Percentiles rank a stretch among this genome's conserved stretches.
Evolutionary conservation across 2,329 filamentous ascomycete genomes (phyloP).

Genomic region (Diaporthe australafricana): DNA sequence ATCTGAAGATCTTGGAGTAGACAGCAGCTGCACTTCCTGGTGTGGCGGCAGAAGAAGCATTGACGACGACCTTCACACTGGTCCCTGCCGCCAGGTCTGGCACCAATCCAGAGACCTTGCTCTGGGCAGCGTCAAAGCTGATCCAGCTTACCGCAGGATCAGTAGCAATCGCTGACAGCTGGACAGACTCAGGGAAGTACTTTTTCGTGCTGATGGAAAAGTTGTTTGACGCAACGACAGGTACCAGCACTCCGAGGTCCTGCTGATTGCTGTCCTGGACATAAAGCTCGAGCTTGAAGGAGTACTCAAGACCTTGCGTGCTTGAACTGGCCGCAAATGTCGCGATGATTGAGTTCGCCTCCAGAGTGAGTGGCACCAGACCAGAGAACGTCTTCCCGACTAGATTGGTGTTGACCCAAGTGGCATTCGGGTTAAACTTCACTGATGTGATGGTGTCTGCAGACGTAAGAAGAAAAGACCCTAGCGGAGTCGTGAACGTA

Average conservation of each 20-base stretch:
- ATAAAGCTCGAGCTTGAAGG: conserved; percentile 5
- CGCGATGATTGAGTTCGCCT: neutral
- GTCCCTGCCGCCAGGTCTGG: neutral
- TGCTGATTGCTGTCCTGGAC: neutral
- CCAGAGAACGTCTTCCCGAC: neutral
- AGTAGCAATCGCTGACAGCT: neutral
- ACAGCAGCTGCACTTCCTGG: neutral
- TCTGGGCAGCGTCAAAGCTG: neutral
- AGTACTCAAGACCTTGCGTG: neutral
- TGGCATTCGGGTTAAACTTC: neutral
- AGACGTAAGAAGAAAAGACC: neutral
- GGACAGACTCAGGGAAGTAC: conserved; percentile 9
- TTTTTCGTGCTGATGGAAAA: neutral
- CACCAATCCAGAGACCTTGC: neutral
- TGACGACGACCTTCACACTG: neutral
- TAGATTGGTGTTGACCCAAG: neutral
- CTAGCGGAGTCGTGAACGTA: neutral
- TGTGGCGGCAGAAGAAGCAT: neutral
- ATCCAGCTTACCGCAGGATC: neutral
- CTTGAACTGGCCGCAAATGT: neutral
- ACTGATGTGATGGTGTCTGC: neutral
- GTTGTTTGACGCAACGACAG: conserved; percentile 3
- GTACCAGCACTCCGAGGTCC: neutral
- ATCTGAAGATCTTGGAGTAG: neutral
- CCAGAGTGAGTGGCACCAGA: neutral